These are phyloP conservation scores for Gossypium bickii DNA, from an alignment of 345 rosid species.

Conservation along the genomic window DNA sequence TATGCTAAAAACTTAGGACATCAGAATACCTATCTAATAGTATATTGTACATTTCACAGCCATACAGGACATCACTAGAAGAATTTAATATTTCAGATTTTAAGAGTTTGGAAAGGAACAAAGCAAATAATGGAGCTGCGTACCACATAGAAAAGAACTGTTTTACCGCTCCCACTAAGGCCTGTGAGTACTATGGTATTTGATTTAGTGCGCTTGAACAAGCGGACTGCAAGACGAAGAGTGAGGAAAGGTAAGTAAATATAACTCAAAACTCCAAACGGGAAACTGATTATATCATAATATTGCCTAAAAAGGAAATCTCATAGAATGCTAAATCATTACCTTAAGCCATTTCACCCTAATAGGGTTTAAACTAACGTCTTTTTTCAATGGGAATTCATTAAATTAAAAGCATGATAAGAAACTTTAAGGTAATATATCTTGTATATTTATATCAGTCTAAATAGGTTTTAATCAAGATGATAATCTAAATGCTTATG, in stretches of 20 bases:
- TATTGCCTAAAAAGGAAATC: neutral
- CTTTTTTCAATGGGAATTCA: neutral
- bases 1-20: neutral
- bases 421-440: neutral
- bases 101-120: constrained; percentile 11
- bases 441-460: neutral
- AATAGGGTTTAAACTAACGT: neutral
- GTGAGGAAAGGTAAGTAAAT: neutral
- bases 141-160: constrained; percentile 76
- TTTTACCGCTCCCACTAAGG: constrained; percentile 82
- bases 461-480: neutral
- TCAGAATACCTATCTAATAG: neutral
- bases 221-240: constrained; percentile 39
- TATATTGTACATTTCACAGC: neutral
- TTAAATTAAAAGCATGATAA: neutral
- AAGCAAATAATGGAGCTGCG: constrained; percentile 14
- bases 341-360: constrained; percentile 3
- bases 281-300: neutral
- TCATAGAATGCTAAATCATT: neutral
- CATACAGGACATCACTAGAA: constrained; percentile 3
- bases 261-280: neutral
- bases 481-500: neutral
- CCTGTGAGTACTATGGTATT: constrained; percentile 76
- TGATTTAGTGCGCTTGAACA: constrained; percentile 50
- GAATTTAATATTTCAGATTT: neutral